These are phyloP conservation scores for Ottelia alismoides DNA, from an alignment of 106 monocot species.

Conservation along the genomic window DNA sequence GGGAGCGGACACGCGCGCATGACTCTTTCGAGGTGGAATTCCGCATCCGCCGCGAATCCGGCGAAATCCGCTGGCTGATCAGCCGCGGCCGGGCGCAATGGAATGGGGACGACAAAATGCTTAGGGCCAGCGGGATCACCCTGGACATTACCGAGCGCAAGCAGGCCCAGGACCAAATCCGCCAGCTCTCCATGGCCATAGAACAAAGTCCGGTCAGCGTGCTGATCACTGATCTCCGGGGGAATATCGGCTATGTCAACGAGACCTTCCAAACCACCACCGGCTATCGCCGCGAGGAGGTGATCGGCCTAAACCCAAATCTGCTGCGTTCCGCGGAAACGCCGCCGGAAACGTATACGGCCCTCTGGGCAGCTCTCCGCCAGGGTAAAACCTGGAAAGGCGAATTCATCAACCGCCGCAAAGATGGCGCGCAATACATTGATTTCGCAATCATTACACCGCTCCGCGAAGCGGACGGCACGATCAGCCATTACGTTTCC, in stretches of 20 bases:
- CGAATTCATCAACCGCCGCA: background rate
- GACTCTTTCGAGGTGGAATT: too few relatives aligned
- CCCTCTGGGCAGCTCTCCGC: background rate
- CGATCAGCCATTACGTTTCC: background rate
- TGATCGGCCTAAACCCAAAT: background rate
- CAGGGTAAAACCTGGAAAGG: background rate
- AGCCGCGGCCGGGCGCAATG: background rate
- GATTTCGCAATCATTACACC: background rate
- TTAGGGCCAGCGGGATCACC: background rate
- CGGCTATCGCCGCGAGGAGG: background rate
- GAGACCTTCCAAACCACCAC: background rate
- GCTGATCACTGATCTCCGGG: background rate
- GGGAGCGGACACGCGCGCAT: too few relatives aligned
- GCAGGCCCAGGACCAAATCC: background rate
- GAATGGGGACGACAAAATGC: background rate
- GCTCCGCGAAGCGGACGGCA: background rate
- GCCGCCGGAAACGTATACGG: background rate
- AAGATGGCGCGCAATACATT: background rate
- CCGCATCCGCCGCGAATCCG: too few relatives aligned
- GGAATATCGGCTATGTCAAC: background rate
- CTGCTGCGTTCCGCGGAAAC: background rate
- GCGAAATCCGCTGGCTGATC: too few relatives aligned
- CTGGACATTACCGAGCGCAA: background rate
- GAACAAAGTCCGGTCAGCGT: background rate
- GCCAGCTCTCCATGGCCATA: too few relatives aligned